These are phyloP conservation scores for Suillus plorans DNA, from an alignment of 768 basidiomycete genomes.

Conservation along the genomic window DNA sequence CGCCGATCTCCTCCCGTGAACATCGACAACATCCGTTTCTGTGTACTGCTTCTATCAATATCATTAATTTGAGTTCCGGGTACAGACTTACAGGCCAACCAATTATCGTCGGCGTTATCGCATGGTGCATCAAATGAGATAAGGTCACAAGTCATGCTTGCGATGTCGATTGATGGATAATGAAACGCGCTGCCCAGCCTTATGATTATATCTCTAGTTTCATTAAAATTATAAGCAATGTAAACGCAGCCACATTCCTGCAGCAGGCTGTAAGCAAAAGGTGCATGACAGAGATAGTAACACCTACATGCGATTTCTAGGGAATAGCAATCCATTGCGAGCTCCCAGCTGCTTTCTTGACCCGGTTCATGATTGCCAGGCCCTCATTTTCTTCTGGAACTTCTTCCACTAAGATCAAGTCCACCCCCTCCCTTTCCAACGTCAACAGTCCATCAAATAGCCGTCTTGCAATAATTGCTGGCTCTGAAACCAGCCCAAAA, in stretches of 20 bases:
- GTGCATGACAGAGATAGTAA: neutral
- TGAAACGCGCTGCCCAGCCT: neutral
- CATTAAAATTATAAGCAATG: neutral
- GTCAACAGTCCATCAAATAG: conserved; percentile 87
- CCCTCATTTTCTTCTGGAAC: conserved; percentile 80
- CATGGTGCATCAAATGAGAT: neutral
- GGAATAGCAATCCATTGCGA: conserved; percentile 29
- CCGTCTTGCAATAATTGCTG: conserved; percentile 70
- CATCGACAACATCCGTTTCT: neutral
- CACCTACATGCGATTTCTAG: conserved; percentile 6
- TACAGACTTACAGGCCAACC: neutral
- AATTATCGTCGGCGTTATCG: neutral
- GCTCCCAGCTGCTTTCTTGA: conserved; percentile 84
- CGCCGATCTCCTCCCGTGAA: neutral
- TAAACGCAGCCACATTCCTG: neutral
- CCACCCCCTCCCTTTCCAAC: conserved; percentile 73
- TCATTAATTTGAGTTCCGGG: neutral
- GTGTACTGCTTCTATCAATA: neutral
- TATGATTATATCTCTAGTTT: neutral
- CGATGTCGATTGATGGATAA: neutral
- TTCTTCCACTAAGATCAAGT: conserved; percentile 84
- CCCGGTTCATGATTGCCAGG: conserved; percentile 92
- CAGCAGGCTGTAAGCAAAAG: neutral
- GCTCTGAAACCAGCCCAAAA: conserved; percentile 52
- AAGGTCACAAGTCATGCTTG: neutral